Evolutionary conservation across 768 basidiomycete genomes (phyloP), one percentile per base, ranked within the genome.

Genomic region (Trametes maxima): DNA sequence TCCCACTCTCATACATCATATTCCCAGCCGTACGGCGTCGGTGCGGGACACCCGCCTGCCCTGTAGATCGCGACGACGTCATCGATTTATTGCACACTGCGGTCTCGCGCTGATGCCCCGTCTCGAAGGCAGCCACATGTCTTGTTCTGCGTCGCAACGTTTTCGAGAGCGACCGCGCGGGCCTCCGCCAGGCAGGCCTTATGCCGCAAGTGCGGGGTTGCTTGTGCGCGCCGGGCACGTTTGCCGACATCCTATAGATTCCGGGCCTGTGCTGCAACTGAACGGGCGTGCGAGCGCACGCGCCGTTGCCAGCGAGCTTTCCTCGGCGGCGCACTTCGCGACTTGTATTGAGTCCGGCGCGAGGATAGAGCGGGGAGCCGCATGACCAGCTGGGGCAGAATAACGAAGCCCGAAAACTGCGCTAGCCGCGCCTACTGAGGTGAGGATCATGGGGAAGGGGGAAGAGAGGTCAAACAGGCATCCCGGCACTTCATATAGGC

Each of bases 181-280:
- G 8, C 28, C 28, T n/a, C 28, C 28, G 28, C 24, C 28, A 45
- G 25, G 16, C 14, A 6, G 47, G n/a, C 37, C 56, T 49, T 47
- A 40, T 50, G 47, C 45, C 28, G 4, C 47, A 40, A 13, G 36
- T 12, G 45, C 47, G 13, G 17, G 6, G 22, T 37, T 37, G 17
- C 39, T 36, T 49, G 55, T 48, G 42, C 14, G 19, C 45, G 12
- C 21, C 40, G 22, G 33, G 6, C 22, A 4, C 21, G 17, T 25
- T 28, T 28, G 22, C 25, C 46, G 17, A 19, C 25, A 12, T 19
- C 24, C 24, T 43, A 50, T 14, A n/a, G 47, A 24, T 37, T 39
- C 56, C 56, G 56, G n/a, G 56, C 22, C 55, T 57, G 46, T 36
- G 36, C 46, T 8, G 47, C 33, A 42, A 33, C 33, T 57, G 56